A percentile compares a stretch with the other conserved stretches of the same genome.
Evolutionary conservation across 345 rosid genomes (phyloP).

Genomic region (Psidium guajava): DNA sequence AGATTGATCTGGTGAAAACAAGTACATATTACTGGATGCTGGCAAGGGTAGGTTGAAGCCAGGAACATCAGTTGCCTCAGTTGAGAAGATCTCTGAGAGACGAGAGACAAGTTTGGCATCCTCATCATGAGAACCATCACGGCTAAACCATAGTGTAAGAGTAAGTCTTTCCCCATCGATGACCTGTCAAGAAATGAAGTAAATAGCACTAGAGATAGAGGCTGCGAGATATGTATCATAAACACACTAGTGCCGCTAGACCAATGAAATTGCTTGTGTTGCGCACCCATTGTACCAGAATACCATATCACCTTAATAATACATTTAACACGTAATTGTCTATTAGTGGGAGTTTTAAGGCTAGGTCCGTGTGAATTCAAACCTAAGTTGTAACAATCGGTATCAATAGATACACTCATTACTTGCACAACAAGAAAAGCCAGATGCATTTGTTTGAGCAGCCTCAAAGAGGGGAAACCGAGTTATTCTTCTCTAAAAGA

Average conservation of each 20-base stretch:
- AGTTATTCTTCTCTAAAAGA: not conserved
- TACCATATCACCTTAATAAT: not conserved
- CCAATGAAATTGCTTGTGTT: not conserved
- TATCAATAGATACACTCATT: not conserved
- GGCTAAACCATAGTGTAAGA: slow-evolving; percentile 86
- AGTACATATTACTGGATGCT: slow-evolving; percentile 78
- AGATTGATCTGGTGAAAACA: slow-evolving; percentile 42
- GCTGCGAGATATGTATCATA: not conserved
- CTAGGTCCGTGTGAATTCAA: not conserved
- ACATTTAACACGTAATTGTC: not conserved
- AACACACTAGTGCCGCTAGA: not conserved
- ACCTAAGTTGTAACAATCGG: not conserved
- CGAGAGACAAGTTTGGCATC: slow-evolving; percentile 68
- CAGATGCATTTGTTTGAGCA: not conserved
- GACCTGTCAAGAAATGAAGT: slow-evolving; percentile 31
- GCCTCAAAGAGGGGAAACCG: not conserved
- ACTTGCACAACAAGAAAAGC: not conserved
- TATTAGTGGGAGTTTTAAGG: not conserved
- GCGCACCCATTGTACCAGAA: not conserved
- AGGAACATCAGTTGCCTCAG: not conserved
- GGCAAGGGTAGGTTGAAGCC: slow-evolving; percentile 30
- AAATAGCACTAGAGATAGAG: not conserved
- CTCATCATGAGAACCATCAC: slow-evolving; percentile 67
- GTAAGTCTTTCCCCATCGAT: slow-evolving; percentile 79
- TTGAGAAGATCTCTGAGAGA: slow-evolving; percentile 26